Evolutionary conservation across 1,139 yeast species (phyloP).

Genomic region (Taphrina wiesneri): DNA sequence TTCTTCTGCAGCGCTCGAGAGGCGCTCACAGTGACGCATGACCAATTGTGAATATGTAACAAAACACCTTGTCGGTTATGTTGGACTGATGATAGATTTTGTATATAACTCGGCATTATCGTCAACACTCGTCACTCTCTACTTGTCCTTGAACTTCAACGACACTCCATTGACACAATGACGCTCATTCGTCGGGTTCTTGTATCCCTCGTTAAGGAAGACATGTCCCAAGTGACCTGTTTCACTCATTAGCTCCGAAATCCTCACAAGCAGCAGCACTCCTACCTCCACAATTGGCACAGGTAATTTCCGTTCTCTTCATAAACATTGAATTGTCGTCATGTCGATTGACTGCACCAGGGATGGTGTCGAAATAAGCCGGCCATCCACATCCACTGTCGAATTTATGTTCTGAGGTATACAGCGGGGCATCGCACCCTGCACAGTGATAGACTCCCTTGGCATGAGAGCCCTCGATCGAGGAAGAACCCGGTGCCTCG

Average conservation of each 20-base stretch:
- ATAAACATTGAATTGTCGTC: conserved; percentile 69
- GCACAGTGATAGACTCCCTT: conserved; percentile 78
- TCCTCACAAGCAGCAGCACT: conserved; percentile 56
- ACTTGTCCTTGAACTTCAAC: conserved; percentile 58
- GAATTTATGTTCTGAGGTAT: conserved; percentile 77
- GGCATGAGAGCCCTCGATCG: conserved; percentile 54
- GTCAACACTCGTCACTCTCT: not conserved
- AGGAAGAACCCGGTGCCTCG: conserved; percentile 79
- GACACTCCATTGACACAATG: conserved; percentile 84
- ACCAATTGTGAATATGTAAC: not conserved
- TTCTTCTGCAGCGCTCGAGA: too few species aligned
- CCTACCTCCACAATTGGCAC: conserved; percentile 78
- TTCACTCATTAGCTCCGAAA: not conserved
- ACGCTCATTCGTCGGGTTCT: conserved; percentile 85
- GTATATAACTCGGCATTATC: not conserved
- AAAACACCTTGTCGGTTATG: conserved; percentile 4
- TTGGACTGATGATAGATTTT: not conserved
- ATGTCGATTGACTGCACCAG: conserved; percentile 66
- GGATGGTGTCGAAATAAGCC: conserved; percentile 85
- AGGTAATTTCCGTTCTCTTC: conserved; percentile 83
- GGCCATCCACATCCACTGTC: conserved; percentile 98
- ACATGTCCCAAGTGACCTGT: conserved; percentile 65
- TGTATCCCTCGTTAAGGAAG: conserved; percentile 64
- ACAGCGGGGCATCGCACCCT: conserved; percentile 78
- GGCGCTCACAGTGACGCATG: not conserved